Base-by-base conservation (phyloP, 2,329 filamentous ascomycete genomes). In the Fusarium buxicola region DNA sequence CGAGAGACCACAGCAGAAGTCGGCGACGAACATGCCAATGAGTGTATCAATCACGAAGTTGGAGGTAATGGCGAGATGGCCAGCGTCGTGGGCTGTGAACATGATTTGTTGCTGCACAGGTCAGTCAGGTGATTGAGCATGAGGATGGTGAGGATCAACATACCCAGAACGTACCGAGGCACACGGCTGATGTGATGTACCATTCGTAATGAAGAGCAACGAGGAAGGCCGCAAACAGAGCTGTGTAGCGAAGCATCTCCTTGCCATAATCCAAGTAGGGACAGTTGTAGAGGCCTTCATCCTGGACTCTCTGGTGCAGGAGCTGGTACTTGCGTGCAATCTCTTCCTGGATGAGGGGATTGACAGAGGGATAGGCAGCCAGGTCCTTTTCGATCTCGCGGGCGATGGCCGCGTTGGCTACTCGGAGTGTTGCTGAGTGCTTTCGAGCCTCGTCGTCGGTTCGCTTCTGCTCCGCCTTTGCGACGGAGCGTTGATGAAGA, bases 51-150 rank as follows among this genome's bases (percentile, higher is more conserved):
- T 65, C 3, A 80, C 74, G 62, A 88, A 88, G 70, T 83, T 83
- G 58, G 82, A 78, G 0, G 87, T 88, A 58, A 90, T 89, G 58
- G 84, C 86, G 25, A 82, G 78, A 68, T 89, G 87, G 3, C 86
- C 87, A 9, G 86, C 86, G 66, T 90, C 87, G 69, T 90, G 87
- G 5, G 86, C 87, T 1, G 83, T 82, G 73, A 89, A 90, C 84
- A 89, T 88, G 75, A 89, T 84, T 76, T 89, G 87, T 68, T 89
- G 86, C 86, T 85, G 63, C 5, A 38, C 12, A 8, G 39, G 72
- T 71, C 51, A 70, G 63, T 45, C 34, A 38, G 16, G 10, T 8
- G 15, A 31, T 3, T 12, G 5, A 16, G 39, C 16, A n/a, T 2
- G 3, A 9, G 6, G 2, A 2, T 12, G 4, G 8, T 18, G 30